A percentile compares a stretch with the other conserved stretches of the same genome.
Evolutionary conservation across 2,329 filamentous ascomycete species (phyloP).

Genomic region (Xylaria sp.): DNA sequence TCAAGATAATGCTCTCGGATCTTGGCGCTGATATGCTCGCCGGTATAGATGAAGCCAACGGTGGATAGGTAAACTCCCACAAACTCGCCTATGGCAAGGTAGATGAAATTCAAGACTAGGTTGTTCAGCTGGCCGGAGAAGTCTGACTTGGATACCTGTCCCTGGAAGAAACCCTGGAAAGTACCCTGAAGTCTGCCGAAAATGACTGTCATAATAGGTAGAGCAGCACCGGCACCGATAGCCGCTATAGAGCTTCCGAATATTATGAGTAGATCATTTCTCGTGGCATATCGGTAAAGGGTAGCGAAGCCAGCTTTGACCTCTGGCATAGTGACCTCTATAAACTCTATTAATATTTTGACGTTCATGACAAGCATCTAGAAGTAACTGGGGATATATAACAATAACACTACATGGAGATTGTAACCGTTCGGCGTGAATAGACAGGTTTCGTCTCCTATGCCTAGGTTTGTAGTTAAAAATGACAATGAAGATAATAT

Average conservation of each 20-base stretch:
- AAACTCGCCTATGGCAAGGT: conserved; percentile 84
- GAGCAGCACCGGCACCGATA: conserved; percentile 76
- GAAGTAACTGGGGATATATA: background rate
- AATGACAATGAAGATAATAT: background rate
- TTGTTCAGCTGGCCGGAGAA: conserved; percentile 70
- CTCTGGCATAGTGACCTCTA: conserved; percentile 70
- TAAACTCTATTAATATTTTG: conserved; percentile 16
- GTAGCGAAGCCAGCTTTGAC: conserved; percentile 71
- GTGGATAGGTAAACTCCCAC: conserved; percentile 81
- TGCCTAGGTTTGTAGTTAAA: background rate
- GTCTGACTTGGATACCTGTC: conserved; percentile 56
- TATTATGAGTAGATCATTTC: conserved; percentile 72
- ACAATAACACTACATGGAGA: background rate
- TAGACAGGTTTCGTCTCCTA: background rate
- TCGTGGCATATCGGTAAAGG: conserved; percentile 76
- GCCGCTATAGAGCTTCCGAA: conserved; percentile 69
- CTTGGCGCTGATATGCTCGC: conserved; percentile 81
- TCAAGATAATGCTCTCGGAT: conserved; percentile 85
- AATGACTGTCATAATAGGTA: conserved; percentile 83
- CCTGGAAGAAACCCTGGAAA: conserved; percentile 73
- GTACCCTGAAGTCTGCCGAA: conserved; percentile 80
- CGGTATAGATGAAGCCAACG: conserved; percentile 88
- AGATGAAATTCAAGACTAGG: conserved; percentile 84
- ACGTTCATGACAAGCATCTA: background rate
- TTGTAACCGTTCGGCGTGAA: background rate